Base-by-base conservation (phyloP, 2,329 filamentous ascomycete genomes). In the Trichoderma guizhouense region DNA sequence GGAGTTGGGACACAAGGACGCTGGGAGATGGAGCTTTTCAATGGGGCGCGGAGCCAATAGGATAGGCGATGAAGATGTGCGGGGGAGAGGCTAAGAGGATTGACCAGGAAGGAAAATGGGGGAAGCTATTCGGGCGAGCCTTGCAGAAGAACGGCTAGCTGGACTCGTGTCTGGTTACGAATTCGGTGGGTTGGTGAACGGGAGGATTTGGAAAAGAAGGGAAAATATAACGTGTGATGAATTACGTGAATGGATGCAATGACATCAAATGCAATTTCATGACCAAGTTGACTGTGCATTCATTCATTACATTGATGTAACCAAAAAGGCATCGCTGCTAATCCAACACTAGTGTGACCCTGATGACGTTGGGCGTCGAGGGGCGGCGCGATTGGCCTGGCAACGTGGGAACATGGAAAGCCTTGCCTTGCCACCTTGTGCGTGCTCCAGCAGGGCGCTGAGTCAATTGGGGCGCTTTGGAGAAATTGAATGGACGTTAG, bases 281-380 rank as follows among this genome's bases (percentile, higher is more conserved):
- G 47, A 21, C n/a, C 47, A 51, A 21, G 47, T 51, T 51, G n/a
- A 11, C 9, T 51, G 47, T 60, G 2, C 57, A 34, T 60, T 60
- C 15, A 43, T 18, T 39, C 15, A 39, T 18, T 43, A 18, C 36
- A 43, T 21, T 21, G 30, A 60, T 55, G 51, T 18, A 65, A 24
- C 8, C 36, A 43, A 18, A 43, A 43, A 4, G 26, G 30, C n/a
- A 58, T 18, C 6, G 14, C 36, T 15, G 15, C 24, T 6, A 18
- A 30, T 51, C 43, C 47, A 11, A 51, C 9, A 12, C n/a, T 57
- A 34, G 68, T 64, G 60, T 55, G 60, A 43, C 58, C 60, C 60
- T 71, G 69, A 71, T 71, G 69, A 71, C 69, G 69, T 71, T 71
- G 15, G 15, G 15, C 15, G 43, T 51, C 43, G n/a, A 21, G 43